Evolutionary conservation across 2,329 filamentous ascomycete genomes (phyloP), one percentile per base, ranked within the genome.

Genomic region (Cladosporium oxysporum): DNA sequence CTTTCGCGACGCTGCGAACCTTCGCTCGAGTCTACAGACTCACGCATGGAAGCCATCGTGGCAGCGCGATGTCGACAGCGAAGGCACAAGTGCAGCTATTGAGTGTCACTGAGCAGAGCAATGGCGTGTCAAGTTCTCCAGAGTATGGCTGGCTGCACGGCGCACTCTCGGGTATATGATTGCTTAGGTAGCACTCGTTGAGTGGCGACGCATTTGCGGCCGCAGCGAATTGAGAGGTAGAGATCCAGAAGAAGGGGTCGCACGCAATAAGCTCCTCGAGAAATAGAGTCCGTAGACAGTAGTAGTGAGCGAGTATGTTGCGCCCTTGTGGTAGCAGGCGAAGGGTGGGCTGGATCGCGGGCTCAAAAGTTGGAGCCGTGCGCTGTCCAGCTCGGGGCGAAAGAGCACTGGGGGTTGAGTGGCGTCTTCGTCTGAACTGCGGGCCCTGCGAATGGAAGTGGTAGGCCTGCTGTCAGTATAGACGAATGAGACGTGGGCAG

Each of bases 1-100:
- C 62, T 50, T 28, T 65, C 62, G 16, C 62, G 37, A 21, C 62
- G 62, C 35, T 63, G 64, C 16, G 64, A 60, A 58, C 64, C 58
- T 47, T 66, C 55, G 35, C 64, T 60, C 16, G 64, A 62, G 14
- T 63, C 61, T 16, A 63, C 61, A 47, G 61, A 63, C 16, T 63
- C 61, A 18, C 61, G 49, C 5, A 57, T 18, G 5, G 61, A 31
- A 11, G 61, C 11, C 61, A 63, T 63, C 6, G 10, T 4, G 2
- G 29, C 18, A 55, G n/a, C 8, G 41, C 12, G n/a, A 21, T 1
- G 12, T 23, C 2, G 1, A 7, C 21, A 21, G n/a, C 10, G 3
- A n/a, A 47, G 10, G n/a, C 41, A 21, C n/a, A 47, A 47, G 41
- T 47, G 41, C n/a, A 21, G 41, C 41, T 47, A 21, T 21, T 4